Percentiles rank a stretch among this genome's conserved stretches.
These are phyloP conservation scores for Diaporthe ampelina DNA, from an alignment of 2,329 filamentous ascomycete genomes.

Conservation along the genomic window DNA sequence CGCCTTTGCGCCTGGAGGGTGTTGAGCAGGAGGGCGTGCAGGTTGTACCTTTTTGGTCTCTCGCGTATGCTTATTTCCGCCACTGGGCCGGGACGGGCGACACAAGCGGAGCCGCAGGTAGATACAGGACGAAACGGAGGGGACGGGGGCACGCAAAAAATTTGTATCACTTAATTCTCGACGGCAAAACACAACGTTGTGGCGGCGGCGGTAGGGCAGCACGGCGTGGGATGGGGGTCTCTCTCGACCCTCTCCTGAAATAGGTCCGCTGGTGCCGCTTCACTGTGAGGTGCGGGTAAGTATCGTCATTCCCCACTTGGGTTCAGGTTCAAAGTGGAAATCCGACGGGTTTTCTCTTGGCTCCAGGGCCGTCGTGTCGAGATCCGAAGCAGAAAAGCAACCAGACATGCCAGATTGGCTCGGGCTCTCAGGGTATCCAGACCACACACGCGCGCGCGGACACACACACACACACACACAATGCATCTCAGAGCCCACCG, in stretches of 20 bases:
- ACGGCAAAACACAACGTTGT: slow-evolving; percentile 32
- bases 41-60: background rate
- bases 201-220: slow-evolving; percentile 31
- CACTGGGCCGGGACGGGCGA: slow-evolving; percentile 27
- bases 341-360: slow-evolving; percentile 31
- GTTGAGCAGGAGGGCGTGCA: slow-evolving; percentile 4
- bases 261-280: slow-evolving; percentile 38
- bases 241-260: slow-evolving; percentile 35
- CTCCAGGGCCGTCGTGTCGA: slow-evolving; percentile 26
- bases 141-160: slow-evolving; percentile 11
- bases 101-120: slow-evolving; percentile 29
- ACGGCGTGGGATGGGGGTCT: slow-evolving; percentile 25
- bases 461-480: background rate
- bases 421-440: background rate
- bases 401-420: slow-evolving; percentile 17
- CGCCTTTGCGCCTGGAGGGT: background rate
- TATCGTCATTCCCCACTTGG: slow-evolving; percentile 42
- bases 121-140: slow-evolving; percentile 32
- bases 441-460: too few species aligned
- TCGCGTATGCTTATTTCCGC: slow-evolving; percentile 31
- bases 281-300: slow-evolving; percentile 36
- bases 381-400: slow-evolving; percentile 10
- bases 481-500: slow-evolving; percentile 18
- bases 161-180: slow-evolving; percentile 23
- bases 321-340: slow-evolving; percentile 38